Base-by-base conservation (phyloP, 2,329 filamentous ascomycete species). In the Cordyceps sp. region DNA sequence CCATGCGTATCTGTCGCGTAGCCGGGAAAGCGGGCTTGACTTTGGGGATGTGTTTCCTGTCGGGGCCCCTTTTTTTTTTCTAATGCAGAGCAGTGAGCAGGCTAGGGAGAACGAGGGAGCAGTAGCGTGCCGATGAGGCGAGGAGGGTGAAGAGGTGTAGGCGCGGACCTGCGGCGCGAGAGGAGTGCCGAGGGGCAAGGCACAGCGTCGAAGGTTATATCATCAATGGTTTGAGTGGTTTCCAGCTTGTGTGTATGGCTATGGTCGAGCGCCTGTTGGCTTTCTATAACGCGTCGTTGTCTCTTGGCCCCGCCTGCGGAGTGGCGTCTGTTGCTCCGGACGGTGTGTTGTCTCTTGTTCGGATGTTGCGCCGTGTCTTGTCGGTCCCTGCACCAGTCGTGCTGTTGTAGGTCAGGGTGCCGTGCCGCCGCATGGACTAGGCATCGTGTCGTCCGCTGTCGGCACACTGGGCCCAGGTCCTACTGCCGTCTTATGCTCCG, bases 141-240 rank as follows among this genome's bases (percentile, higher is more conserved):
- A 46, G 47, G 37, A 30, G n/a, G n/a, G n/a, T n/a, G n/a, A n/a
- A n/a, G n/a, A n/a, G n/a, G 31, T 34, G 35, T 36, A 39, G 41
- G 37, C 38, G 38, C 37, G 40, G 33, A 37, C 35, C 35, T 35
- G 39, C 40, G 23, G 37, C 36, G 33, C 35, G 38, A 30, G 34
- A 34, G 35, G 39, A 35, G 36, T 41, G 37, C 29, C 43, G 50
- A 47, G 49, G 46, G 42, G 51, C 50, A 48, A 43, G 48, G 48
- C 49, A 49, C 51, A 51, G 49, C 46, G 46, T 54, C 48, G 54
- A 57, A 49, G 49, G 49, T 53, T 59, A 59, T 55, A 58, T 59
- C 51, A 60, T 61, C 58, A 51, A 61, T 59, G 49, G 58, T 59
- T 53, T 59, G n/a, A n/a, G n/a, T n/a, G n/a, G 45, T 57, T 59